These are phyloP conservation scores for Apiotrichum sp. DNA, from an alignment of 1,284 basidiomycete species.

Conservation along the genomic window DNA sequence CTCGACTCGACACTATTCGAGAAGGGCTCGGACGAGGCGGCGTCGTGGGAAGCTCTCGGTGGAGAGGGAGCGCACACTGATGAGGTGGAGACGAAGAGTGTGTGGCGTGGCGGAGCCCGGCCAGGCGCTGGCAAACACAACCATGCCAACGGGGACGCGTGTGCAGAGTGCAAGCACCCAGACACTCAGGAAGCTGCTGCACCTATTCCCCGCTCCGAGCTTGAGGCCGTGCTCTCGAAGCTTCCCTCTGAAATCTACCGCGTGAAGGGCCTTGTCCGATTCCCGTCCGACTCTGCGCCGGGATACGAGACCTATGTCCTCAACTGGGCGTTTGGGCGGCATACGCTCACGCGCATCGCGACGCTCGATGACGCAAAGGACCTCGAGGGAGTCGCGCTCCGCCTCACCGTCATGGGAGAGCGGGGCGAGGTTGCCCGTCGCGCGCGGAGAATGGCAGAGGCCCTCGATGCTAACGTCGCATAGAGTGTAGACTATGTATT, in stretches of 20 bases:
- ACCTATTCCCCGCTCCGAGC: no score
- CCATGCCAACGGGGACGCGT: conserved; percentile 14
- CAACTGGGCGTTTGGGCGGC: conserved; percentile 86
- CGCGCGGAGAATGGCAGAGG: conserved; percentile 56
- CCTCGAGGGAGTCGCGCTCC: conserved; percentile 48
- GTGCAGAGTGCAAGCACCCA: neutral
- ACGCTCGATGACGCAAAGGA: conserved; percentile 40
- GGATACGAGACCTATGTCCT: conserved; percentile 54
- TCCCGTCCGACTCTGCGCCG: conserved; percentile 35
- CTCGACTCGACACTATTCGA: conserved; percentile 70
- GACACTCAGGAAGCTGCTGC: no score
- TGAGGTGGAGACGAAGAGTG: conserved; percentile 71
- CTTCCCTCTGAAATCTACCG: conserved; percentile 51
- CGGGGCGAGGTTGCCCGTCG: conserved; percentile 65
- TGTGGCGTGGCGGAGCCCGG: conserved; percentile 51
- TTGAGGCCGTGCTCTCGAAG: conserved; percentile 50
- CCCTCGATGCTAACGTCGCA: conserved; percentile 48
- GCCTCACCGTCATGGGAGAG: conserved; percentile 80
- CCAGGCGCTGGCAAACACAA: conserved; percentile 33
- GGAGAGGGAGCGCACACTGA: conserved; percentile 54
- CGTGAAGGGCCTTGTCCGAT: conserved; percentile 67
- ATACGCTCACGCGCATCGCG: conserved; percentile 57
- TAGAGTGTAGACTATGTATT: conserved; percentile 8
- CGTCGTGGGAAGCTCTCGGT: conserved; percentile 28
- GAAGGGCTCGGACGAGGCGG: conserved; percentile 36